Evolutionary conservation across 78 protist genomes (phyloP), one percentile per base, ranked within the genome.

Genomic region (Dictyostelium purpureum): DNA sequence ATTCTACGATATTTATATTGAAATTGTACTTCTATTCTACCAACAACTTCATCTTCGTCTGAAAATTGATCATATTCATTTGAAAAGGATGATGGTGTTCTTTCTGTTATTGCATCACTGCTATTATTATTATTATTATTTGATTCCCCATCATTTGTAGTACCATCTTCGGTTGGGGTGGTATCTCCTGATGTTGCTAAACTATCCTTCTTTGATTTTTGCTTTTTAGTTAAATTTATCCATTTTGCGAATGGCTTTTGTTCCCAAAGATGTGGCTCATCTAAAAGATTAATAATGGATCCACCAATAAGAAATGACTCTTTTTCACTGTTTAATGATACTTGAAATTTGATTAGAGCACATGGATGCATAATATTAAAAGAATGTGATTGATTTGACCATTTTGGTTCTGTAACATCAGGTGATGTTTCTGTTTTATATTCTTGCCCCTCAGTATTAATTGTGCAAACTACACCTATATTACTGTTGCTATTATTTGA

Each of bases 191-290:
- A 6, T 47, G 52, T 12, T 3, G 65, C 37, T 2, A 52, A 26
- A 21, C 6, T 42, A 10, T n/a, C 54, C n/a, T 70, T 70, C 45
- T 38, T 37, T n/a, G 28, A 35, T 21, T 42, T 37, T 33, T 63
- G 71, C 18, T 63, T 63, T 26, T 83, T 83, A 5, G 74, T 51
- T 1, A 83, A 26, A 56, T 83, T 70, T 4, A 83, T 83, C 90
- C 90, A 83, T 35, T 83, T 83, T 40, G 80, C 90, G 40, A 71
- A 59, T 33, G 90, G 90, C 28, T 83, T 83, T 77, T 83, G 90
- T 40, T 76, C 90, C 80, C 79, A 83, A n/a, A 83, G 80, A 71
- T 70, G 80, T 38, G 67, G 69, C 9, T 83, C 90, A 40, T 83
- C 80, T n/a, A 70, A 31, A 11, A 83, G 24, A 7, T 47, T 37